Percentiles rank a stretch among this genome's conserved stretches.
phyloP scores from a whole-genome alignment of 2,329 filamentous ascomycete genomes.

The Sphaerostilbella broomeana region DNA sequence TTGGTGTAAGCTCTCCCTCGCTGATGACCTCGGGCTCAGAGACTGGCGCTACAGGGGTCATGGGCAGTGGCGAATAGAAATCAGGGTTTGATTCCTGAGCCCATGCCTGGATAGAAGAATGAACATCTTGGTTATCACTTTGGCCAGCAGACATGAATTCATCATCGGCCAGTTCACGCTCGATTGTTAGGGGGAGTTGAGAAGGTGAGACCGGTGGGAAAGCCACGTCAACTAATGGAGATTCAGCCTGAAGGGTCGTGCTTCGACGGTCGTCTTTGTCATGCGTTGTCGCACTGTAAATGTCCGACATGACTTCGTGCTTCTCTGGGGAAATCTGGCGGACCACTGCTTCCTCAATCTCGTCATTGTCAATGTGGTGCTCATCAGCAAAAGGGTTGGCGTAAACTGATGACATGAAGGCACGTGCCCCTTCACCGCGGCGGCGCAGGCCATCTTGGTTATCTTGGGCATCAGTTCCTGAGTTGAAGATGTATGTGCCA shows the following conservation, averaged over 20 bases:
- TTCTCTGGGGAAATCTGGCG: slow-evolving; percentile 38
- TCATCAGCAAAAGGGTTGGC: slow-evolving; percentile 56
- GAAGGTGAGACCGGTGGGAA: slow-evolving; percentile 14
- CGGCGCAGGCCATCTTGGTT: slow-evolving; percentile 43
- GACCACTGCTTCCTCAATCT: slow-evolving; percentile 34
- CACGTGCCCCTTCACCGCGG: slow-evolving; percentile 39
- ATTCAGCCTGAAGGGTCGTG: slow-evolving; percentile 20
- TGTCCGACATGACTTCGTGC: slow-evolving; percentile 45
- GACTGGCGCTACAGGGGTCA: slow-evolving; percentile 40
- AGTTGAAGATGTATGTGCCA: slow-evolving; percentile 53
- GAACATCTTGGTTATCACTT: slow-evolving; percentile 41
- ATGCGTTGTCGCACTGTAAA: slow-evolving; percentile 52
- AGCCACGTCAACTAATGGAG: slow-evolving; percentile 28
- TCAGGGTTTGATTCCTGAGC: slow-evolving; percentile 46
- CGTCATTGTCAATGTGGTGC: slow-evolving; percentile 45
- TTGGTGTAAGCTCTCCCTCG: slow-evolving; percentile 51
- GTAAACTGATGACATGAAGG: slow-evolving; percentile 40
- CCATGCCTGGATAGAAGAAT: slow-evolving; percentile 59
- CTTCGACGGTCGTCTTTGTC: slow-evolving; percentile 23
- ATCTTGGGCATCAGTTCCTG: slow-evolving; percentile 40
- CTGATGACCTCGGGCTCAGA: slow-evolving; percentile 48
- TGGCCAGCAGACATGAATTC: slow-evolving; percentile 49
- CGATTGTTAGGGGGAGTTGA: slow-evolving; percentile 27
- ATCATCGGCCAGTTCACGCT: slow-evolving; percentile 32
- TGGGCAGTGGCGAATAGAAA: slow-evolving; percentile 57